Conservation (phyloP, 164 flowering plant species). For the Paratinospora sagittata region DNA sequence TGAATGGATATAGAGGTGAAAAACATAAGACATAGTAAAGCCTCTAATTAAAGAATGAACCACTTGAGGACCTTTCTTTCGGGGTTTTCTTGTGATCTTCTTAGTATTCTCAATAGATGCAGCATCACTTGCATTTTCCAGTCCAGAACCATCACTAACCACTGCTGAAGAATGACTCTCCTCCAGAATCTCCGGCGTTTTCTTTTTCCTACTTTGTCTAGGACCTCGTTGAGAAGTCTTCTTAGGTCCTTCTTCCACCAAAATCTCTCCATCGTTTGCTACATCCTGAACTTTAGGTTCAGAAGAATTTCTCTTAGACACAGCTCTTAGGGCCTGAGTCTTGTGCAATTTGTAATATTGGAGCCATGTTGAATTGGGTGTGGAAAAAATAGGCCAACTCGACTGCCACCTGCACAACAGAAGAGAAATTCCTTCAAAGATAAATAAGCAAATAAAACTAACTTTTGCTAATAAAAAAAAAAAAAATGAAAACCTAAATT, state of each 20-base stretch:
- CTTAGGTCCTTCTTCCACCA: conserved; percentile 4
- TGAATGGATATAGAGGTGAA: background rate
- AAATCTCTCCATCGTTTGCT: background rate
- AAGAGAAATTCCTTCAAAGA: background rate
- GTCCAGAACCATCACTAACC: conserved; percentile 17
- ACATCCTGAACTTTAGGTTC: background rate
- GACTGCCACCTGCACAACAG: conserved; percentile 37
- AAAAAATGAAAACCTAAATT: background rate
- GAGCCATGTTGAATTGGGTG: conserved; percentile 2
- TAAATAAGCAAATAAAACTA: background rate
- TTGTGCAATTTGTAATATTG: conserved; percentile 5
- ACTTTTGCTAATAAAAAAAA: background rate
- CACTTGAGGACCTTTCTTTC: conserved; percentile 43
- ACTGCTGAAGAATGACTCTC: conserved; percentile 16
- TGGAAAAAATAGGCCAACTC: conserved; percentile 18
- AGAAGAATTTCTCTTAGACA: conserved; percentile 9
- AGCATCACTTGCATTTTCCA: conserved; percentile 10
- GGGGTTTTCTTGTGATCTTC: conserved; percentile 27
- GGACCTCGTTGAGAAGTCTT: conserved; percentile 32
- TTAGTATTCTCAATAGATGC: conserved; percentile 13
- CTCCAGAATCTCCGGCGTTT: conserved; percentile 20
- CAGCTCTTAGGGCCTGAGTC: conserved; percentile 4
- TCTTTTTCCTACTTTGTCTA: conserved; percentile 42
- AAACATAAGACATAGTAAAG: background rate
- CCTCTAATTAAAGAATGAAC: background rate